These are phyloP conservation scores for Citrus reticulata DNA, from an alignment of 345 rosid species.

Conservation along the genomic window DNA sequence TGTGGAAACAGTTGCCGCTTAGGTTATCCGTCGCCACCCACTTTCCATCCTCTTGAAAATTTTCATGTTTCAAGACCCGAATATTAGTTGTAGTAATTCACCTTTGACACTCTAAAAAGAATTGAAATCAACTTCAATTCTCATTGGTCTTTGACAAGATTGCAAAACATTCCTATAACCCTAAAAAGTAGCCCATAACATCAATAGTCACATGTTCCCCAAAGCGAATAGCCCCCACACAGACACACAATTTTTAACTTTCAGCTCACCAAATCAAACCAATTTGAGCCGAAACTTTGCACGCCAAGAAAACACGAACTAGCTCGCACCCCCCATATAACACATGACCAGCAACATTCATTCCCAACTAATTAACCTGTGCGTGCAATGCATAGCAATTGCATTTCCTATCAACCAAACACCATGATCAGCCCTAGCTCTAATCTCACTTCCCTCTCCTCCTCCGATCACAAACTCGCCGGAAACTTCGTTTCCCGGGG, in stretches of 20 bases:
- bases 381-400: slow-evolving; percentile 15
- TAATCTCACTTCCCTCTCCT: slow-evolving; percentile 33
- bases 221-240: not conserved
- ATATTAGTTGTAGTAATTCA: not conserved
- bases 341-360: slow-evolving; percentile 13
- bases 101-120: slow-evolving; percentile 17
- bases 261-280: slow-evolving; percentile 92
- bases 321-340: slow-evolving; percentile 11
- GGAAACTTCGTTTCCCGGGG: slow-evolving; percentile 14
- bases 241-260: slow-evolving; percentile 6
- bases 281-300: slow-evolving; percentile 36
- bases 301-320: slow-evolving; percentile 43
- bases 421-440: slow-evolving; percentile 38
- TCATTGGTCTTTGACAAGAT: not conserved
- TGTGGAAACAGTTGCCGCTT: slow-evolving; percentile 28
- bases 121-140: not conserved
- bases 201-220: not conserved
- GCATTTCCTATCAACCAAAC: slow-evolving; percentile 23
- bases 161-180: slow-evolving; percentile 8
- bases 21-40: slow-evolving; percentile 75
- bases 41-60: slow-evolving; percentile 30
- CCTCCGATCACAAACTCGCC: not conserved
- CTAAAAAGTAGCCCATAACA: slow-evolving; percentile 16
- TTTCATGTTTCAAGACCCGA: not conserved
- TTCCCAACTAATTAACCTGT: not conserved